phyloP scores from a whole-genome alignment of 805 yeast genomes.

The Metschnikowia borealis region DNA sequence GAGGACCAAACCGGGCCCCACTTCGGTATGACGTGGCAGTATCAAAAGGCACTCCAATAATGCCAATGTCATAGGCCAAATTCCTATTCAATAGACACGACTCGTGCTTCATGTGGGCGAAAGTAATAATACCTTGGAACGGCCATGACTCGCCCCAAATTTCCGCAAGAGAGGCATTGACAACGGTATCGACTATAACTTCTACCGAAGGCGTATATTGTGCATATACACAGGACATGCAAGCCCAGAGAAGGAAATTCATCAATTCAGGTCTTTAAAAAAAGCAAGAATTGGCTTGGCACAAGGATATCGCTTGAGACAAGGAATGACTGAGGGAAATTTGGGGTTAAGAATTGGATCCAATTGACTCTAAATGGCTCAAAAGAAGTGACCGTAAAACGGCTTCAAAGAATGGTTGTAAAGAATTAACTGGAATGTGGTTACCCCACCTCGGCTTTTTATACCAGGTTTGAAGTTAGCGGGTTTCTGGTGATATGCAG shows the following conservation, averaged over 20 bases:
- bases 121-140: conserved; percentile 61
- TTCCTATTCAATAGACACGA: conserved; percentile 53
- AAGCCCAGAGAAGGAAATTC: neutral
- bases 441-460: neutral
- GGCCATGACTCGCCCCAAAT: conserved; percentile 78
- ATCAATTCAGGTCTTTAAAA: neutral
- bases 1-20: conserved; percentile 83
- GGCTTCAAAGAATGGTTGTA: no score
- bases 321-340: no score
- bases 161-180: conserved; percentile 36
- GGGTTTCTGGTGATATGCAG: neutral
- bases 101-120: conserved; percentile 66
- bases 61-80: conserved; percentile 57
- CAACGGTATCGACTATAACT: conserved; percentile 3
- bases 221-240: conserved; percentile 3
- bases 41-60: conserved; percentile 80
- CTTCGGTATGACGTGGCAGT: conserved; percentile 76
- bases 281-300: neutral
- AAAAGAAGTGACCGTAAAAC: no score
- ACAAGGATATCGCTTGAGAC: no score
- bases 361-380: no score
- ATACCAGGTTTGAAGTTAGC: neutral
- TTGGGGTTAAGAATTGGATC: no score
- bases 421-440: no score
- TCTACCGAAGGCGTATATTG: conserved; percentile 5